Evolutionary conservation across 2,329 filamentous ascomycete genomes (phyloP).

Genomic region (Beauveria bassiana): DNA sequence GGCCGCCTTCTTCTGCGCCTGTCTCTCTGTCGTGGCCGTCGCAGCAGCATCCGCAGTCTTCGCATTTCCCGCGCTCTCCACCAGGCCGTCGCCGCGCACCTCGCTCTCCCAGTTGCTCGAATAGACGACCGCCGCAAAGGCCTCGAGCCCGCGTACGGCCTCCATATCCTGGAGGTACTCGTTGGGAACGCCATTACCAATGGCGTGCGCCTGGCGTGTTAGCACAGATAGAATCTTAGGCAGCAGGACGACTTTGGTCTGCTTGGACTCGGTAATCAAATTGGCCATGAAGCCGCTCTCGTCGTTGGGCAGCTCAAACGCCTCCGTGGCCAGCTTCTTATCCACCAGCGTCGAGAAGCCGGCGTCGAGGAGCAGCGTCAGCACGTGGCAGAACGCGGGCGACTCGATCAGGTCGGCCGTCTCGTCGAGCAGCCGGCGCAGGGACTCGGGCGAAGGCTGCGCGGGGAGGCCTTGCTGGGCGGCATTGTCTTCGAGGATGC

Average conservation of each 20-base stretch:
- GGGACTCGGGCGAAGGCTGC: conserved; percentile 44
- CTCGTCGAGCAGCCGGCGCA: conserved; percentile 85
- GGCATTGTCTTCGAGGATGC: conserved; percentile 54
- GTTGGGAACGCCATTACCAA: conserved; percentile 70
- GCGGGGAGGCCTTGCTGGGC: conserved; percentile 27
- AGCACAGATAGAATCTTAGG: conserved; percentile 86
- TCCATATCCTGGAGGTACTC: conserved; percentile 71
- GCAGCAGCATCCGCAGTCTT: conserved; percentile 19
- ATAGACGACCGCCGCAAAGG: conserved; percentile 81
- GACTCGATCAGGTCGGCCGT: conserved; percentile 94
- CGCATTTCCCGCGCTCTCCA: conserved; percentile 30
- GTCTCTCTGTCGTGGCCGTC: conserved; percentile 1
- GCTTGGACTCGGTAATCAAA: conserved; percentile 43
- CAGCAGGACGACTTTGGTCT: conserved; percentile 59
- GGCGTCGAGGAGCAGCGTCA: conserved; percentile 78
- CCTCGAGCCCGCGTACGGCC: conserved; percentile 65
- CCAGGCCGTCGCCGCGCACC: conserved; percentile 42
- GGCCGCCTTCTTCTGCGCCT: conserved; percentile 18
- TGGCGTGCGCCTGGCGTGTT: conserved; percentile 81
- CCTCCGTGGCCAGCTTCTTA: conserved; percentile 67
- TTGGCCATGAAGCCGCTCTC: conserved; percentile 29
- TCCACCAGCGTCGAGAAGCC: conserved; percentile 81
- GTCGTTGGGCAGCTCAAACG: conserved; percentile 54
- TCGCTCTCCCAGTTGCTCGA: conserved; percentile 73
- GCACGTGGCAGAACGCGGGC: conserved; percentile 78